A percentile compares a stretch with the other conserved stretches of the same genome.
phyloP scores from a whole-genome alignment of 202 grass and related monocot genomes.

The Panicum hallii region DNA sequence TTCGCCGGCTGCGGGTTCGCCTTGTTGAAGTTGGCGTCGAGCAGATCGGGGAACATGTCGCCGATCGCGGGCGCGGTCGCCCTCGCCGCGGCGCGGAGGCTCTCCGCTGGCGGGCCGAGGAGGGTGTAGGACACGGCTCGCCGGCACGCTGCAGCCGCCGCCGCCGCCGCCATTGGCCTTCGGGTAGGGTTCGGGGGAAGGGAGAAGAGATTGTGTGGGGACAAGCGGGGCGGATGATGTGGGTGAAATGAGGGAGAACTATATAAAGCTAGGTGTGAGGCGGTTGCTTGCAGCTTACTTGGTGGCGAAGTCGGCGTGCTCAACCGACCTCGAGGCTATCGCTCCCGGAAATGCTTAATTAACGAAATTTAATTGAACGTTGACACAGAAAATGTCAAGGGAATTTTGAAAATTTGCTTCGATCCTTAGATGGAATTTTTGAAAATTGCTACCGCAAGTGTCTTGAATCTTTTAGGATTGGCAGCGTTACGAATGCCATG shows the following conservation, averaged over 20 bases:
- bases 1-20: slow-evolving; percentile 21
- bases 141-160: slow-evolving; percentile 11
- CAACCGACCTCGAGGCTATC: background rate
- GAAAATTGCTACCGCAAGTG: background rate
- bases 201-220: background rate
- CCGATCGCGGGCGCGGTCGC: background rate
- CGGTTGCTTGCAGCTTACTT: background rate
- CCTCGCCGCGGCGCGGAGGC: background rate
- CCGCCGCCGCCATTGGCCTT: slow-evolving; percentile 37
- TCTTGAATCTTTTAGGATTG: too few relatives aligned
- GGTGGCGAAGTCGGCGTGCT: background rate
- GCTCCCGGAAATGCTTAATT: background rate
- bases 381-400: background rate
- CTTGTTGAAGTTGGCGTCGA: slow-evolving; percentile 39
- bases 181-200: slow-evolving; percentile 21
- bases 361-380: background rate
- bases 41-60: slow-evolving; percentile 1
- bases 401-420: background rate
- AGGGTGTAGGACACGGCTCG: slow-evolving; percentile 40
- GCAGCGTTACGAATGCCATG: too few relatives aligned
- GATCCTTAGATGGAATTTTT: background rate
- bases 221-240: background rate
- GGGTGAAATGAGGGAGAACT: background rate
- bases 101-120: slow-evolving; percentile 55
- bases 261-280: background rate